Evolutionary conservation across 2,329 filamentous ascomycete species (phyloP), one percentile per base, ranked within the genome.

Genomic region (Monosporascus sp.): DNA sequence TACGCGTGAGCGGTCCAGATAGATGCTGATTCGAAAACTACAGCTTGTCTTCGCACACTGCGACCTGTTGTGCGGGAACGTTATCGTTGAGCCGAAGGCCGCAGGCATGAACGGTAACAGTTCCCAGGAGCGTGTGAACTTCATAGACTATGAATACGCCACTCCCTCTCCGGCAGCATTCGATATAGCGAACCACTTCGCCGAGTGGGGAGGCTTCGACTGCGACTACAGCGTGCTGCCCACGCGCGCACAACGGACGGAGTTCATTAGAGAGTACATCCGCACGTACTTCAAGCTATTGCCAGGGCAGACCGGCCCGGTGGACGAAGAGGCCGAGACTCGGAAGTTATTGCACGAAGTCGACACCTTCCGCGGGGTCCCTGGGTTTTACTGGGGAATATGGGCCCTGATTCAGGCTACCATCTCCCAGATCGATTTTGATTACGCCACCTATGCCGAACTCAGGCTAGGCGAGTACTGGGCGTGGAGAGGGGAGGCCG

Each of bases 81-180:
- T 99, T 60, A 97, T 99, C 65, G 84, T 97, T 59, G 79, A 90
- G 53, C 86, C 84, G 51, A 67, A 69, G 43, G 62, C 64, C 40
- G 59, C 55, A 20, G 52, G 49, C 20, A 60, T 70, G 31, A 62
- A 63, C 60, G 67, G 60, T 20, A 60, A 60, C 26, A 63, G 69
- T 31, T 69, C 70, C 37, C 49, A 56, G 19, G 76, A 80, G 48
- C 78, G 73, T 3, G 87, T 93, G 52, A 83, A 82, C 66, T 97
- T 99, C 73, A 99, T 99, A 70, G 94, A 99, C 74, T 99, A 97
- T 76, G 94, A 99, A 72, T 99, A 99, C 72, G 91, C 92, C 16
- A 94, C 91, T 5, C 92, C 94, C 2, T 93, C 92, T 1, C 93
- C 93, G 1, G 91, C 92, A 4, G 92, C 93, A 2, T 99, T 99